These are phyloP conservation scores for Vitis hybrid DNA, from an alignment of 177 flowering plant species.

Conservation along the genomic window DNA sequence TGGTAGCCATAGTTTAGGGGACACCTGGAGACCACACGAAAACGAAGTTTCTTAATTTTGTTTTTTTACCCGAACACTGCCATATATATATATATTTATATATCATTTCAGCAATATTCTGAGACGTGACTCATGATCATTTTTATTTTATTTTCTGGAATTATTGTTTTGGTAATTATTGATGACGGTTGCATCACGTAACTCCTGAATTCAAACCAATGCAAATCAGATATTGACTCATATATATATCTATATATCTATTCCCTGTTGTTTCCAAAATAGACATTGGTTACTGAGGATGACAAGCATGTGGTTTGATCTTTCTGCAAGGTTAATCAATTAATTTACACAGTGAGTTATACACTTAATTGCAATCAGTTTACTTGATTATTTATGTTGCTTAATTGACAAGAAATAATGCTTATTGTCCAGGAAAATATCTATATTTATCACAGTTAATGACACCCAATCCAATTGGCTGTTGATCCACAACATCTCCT, in stretches of 20 bases:
- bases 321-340: neutral
- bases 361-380: slow-evolving; percentile 4
- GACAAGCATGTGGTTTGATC: slow-evolving; percentile 8
- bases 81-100: neutral
- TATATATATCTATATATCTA: neutral
- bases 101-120: neutral
- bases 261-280: slow-evolving; percentile 5
- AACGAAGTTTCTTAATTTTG: slow-evolving; percentile 28
- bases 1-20: slow-evolving; percentile 13
- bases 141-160: neutral
- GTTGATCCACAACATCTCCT: slow-evolving; percentile 12
- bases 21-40: slow-evolving; percentile 16
- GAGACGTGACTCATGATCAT: slow-evolving; percentile 11
- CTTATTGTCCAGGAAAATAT: slow-evolving; percentile 5
- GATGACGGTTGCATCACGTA: slow-evolving; percentile 26
- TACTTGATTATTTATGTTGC: slow-evolving; percentile 14
- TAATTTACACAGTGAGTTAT: neutral
- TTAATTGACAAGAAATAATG: slow-evolving; percentile 23
- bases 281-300: slow-evolving; percentile 6
- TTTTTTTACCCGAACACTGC: neutral
- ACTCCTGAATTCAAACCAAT: slow-evolving; percentile 4
- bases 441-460: slow-evolving; percentile 15
- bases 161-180: neutral
- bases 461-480: slow-evolving; percentile 12
- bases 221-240: neutral